These are phyloP conservation scores for Chrysanthemum lavandulifolium DNA, from an alignment of 129 eudicot genomes.

Conservation along the genomic window DNA sequence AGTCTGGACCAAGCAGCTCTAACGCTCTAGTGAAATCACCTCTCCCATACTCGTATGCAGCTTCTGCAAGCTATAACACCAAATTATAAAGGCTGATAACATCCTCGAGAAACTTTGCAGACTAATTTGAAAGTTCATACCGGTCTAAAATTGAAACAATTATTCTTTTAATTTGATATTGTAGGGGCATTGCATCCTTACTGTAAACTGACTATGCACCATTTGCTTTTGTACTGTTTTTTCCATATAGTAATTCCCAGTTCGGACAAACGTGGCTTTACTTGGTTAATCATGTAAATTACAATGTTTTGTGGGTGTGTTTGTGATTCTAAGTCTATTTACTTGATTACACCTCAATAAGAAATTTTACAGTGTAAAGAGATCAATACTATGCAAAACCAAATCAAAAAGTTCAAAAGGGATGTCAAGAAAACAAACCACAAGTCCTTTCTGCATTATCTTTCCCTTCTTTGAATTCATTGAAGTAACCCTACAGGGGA, in stretches of 20 bases:
- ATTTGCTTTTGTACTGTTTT: background rate
- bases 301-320: background rate
- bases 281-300: background rate
- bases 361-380: background rate
- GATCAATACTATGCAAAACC: background rate
- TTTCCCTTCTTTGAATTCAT: constrained; percentile 66
- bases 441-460: constrained; percentile 60
- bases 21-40: constrained; percentile 63
- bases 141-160: too few species aligned
- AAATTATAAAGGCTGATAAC: background rate
- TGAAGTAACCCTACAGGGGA: constrained; percentile 45
- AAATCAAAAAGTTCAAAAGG: background rate
- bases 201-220: background rate
- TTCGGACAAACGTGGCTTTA: background rate
- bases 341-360: background rate
- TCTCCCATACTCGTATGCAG: constrained; percentile 66
- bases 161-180: too few species aligned
- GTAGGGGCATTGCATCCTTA: background rate
- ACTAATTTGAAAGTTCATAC: background rate
- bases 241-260: too few species aligned
- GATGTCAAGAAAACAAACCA: constrained; percentile 45
- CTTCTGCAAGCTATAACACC: constrained; percentile 80
- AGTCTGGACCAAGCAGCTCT: constrained; percentile 66
- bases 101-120: background rate
- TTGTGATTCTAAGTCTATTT: background rate